These are phyloP conservation scores for Fusarium sp. DNA, from an alignment of 2,329 filamentous ascomycete genomes.

Conservation along the genomic window DNA sequence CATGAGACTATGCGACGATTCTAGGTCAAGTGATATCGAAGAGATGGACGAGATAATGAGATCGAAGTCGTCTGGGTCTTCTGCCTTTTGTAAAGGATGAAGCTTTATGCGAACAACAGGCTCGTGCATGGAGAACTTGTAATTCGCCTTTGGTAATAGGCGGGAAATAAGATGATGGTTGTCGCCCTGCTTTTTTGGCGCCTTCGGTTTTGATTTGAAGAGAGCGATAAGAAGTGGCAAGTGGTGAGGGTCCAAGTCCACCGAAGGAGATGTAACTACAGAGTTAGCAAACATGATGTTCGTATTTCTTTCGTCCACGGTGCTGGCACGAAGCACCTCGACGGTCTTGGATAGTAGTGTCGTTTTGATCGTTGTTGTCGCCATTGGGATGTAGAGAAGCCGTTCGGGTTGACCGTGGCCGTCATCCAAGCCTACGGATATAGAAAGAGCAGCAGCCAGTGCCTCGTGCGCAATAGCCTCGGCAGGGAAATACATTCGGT, in stretches of 20 bases:
- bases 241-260: conserved; percentile 93
- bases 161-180: conserved; percentile 82
- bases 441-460: conserved; percentile 89
- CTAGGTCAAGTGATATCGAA: conserved; percentile 90
- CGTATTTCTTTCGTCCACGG: conserved; percentile 85
- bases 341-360: conserved; percentile 96
- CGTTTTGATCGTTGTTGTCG: conserved; percentile 93
- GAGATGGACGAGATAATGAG: conserved; percentile 96
- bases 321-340: conserved; percentile 78
- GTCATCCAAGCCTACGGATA: conserved; percentile 92
- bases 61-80: conserved; percentile 86
- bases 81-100: conserved; percentile 77
- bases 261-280: conserved; percentile 93
- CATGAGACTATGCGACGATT: conserved; percentile 92
- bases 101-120: conserved; percentile 92
- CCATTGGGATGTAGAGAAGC: conserved; percentile 95
- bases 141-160: conserved; percentile 91
- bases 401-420: conserved; percentile 88
- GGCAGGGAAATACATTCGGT: conserved; percentile 97
- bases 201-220: conserved; percentile 67
- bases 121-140: conserved; percentile 97
- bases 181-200: conserved; percentile 54
- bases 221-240: conserved; percentile 86
- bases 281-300: conserved; percentile 98
- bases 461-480: conserved; percentile 96